Base-by-base conservation (phyloP, 805 yeast genomes). In the Hanseniaspora mollemarum region DNA sequence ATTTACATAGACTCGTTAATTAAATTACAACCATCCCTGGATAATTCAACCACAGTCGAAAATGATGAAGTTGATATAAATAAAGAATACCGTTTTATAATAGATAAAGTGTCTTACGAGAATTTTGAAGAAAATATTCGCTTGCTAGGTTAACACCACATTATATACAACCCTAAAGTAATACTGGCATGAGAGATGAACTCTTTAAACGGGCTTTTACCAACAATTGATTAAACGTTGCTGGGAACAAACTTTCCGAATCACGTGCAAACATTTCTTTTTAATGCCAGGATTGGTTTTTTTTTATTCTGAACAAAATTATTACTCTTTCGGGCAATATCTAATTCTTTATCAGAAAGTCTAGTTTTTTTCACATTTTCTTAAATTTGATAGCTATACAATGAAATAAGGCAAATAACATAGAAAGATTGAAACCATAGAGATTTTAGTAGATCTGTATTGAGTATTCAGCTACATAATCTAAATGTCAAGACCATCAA, bases 1-100 rank as follows among this genome's bases (percentile, higher is more conserved):
- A 71, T 80, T 42, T 73, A 83, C 55, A 75, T 83, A 36, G 94
- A 84, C 60, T 82, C 78, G 59, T 77, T 84, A 53, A 83, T 84
- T 58, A 82, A 80, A 59, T 70, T 77, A 56, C 82, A 73, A 16
- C 46, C 52, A 5, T 18, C 32, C 15, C 8, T 39, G 19, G 21
- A 39, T 9, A 25, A 13, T 18, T 5, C 15, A n/a, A 21, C 21
- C 9, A 4, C 10, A 2, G 21, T 8, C 3, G 46, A 33, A n/a
- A 25, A 24, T 8, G 31, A 36, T 1, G 31, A 40, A n/a, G 36
- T 19, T 9, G 42, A 41, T 16, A 2, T 39, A 10, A 39, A 46
- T 9, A 22, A 32, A 3, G 26, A 21, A 15, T 46, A 38, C 10
- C 39, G 51, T 26, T 46, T 38, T 29, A n/a, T 46, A n/a, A 46